phyloP scores from a whole-genome alignment of 805 yeast genomes.

The Cyberlindnera lachancei region DNA sequence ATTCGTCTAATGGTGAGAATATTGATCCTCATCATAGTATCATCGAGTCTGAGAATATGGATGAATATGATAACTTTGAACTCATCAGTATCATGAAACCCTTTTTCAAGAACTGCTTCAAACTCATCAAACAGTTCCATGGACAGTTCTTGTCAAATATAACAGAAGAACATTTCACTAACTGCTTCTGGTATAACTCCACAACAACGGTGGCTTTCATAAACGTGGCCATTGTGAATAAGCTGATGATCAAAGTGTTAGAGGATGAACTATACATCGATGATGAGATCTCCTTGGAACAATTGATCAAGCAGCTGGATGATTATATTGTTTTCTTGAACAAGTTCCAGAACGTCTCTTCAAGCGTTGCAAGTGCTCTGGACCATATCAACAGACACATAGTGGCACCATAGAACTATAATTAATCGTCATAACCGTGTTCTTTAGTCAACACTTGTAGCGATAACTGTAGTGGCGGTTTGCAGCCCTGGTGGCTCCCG shows the following conservation, averaged over 20 bases:
- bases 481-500: too few species aligned
- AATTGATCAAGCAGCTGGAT: slow-evolving; percentile 1
- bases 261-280: slow-evolving; percentile 14
- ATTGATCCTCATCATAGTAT: too few species aligned
- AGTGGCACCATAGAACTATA: too few species aligned
- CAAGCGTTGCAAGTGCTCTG: slow-evolving; percentile 3
- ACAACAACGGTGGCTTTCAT: slow-evolving; percentile 13
- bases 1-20: too few species aligned
- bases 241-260: slow-evolving; percentile 12
- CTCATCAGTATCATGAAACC: slow-evolving; percentile 11
- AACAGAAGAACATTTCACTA: slow-evolving; percentile 14
- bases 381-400: slow-evolving; percentile 7
- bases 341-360: slow-evolving; percentile 2
- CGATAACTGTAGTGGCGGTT: too few species aligned
- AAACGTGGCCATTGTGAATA: slow-evolving; percentile 16
- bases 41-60: too few species aligned
- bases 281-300: slow-evolving; percentile 9
- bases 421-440: too few species aligned
- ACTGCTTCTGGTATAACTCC: slow-evolving; percentile 9
- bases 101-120: slow-evolving; percentile 14
- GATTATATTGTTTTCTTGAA: slow-evolving; percentile 4
- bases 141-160: slow-evolving; percentile 14
- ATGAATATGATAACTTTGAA: too few species aligned
- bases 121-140: too few species aligned
- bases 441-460: too few species aligned